These are phyloP conservation scores for Glycyrrhiza uralensis DNA, from an alignment of 306 rosid genomes.

Conservation along the genomic window DNA sequence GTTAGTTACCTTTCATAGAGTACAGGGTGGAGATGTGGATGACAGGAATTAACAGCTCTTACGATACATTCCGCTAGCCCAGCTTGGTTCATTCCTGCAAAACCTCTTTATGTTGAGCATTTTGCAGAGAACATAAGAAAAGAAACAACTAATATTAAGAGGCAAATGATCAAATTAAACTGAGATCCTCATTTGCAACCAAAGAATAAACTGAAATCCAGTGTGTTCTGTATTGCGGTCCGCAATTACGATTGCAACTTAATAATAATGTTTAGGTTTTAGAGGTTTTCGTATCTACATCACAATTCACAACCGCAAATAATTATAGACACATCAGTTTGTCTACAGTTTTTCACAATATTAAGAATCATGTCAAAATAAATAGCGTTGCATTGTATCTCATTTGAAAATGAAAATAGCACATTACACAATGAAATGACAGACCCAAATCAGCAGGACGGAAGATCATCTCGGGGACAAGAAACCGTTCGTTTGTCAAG, in stretches of 20 bases:
- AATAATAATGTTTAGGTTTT: background rate
- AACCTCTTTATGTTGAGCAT: conserved; percentile 19
- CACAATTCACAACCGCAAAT: too few species aligned
- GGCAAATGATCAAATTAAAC: conserved; percentile 2
- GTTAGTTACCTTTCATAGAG: conserved; percentile 67
- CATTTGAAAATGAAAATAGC: background rate
- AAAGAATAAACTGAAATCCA: background rate
- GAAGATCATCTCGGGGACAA: conserved; percentile 95
- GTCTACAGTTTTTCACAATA: background rate
- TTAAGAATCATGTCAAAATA: background rate
- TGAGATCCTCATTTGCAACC: conserved; percentile 8
- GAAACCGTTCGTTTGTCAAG: conserved; percentile 91
- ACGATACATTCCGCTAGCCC: conserved; percentile 92
- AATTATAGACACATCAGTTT: background rate
- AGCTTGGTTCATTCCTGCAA: conserved; percentile 93
- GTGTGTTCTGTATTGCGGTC: background rate
- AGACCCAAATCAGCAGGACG: conserved; percentile 92
- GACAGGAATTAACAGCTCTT: conserved; percentile 80
- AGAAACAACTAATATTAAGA: background rate
- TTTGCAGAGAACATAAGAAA: background rate
- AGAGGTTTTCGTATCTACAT: background rate
- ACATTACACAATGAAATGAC: conserved; percentile 19
- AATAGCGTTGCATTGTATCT: background rate
- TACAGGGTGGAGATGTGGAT: conserved; percentile 81
- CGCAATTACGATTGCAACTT: background rate